Base-by-base conservation (phyloP, 2,329 filamentous ascomycete genomes). In the Colletotrichum lupini region DNA sequence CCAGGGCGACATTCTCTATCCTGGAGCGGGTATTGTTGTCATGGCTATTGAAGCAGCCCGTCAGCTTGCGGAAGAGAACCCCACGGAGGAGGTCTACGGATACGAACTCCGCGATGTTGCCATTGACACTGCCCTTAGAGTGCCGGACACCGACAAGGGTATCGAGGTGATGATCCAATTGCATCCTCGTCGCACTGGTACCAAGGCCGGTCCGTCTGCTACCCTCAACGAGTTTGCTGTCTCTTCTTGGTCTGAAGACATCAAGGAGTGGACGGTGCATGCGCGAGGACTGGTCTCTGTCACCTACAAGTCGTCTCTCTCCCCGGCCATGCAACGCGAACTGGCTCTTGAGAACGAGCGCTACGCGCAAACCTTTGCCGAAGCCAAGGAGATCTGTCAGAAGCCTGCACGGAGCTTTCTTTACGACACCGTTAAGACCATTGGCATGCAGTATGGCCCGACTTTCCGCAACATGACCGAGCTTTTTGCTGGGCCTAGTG, bases 1-100 rank as follows among this genome's bases (percentile, higher is more conserved):
- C 76, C 82, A 85, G 72, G 85, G 80, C 76, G 79, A 85, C 59
- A 82, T 82, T 69, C 82, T 85, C 70, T 83, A 82, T 68, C 81
- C 84, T 56, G 82, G 80, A 12, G 78, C 80, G 11, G 83, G 82
- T 56, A 77, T 78, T 16, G 77, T 81, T 4, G 80, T 81, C 28
- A 79, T 83, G 75, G 74, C 72, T 6, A 71, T 75, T 19, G 76
- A 77, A 53, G 76, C 74, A 1, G 68, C 75, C 4, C 71, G 68
- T 22, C 73, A 75, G 59, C 72, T 72, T 19, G 75, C 74, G 8
- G 68, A 73, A 1, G 64, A 60, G 22, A 52, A 61, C 30, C 55
- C 46, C 1, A 52, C 46, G 2, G 68, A 72, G 57, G 68, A 74
- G 11, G 70, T 77, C 4, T 49, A 73, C 19, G 76, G 77, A 42